Conservation (phyloP, 768 basidiomycete species). For the Ramaria sp. region DNA sequence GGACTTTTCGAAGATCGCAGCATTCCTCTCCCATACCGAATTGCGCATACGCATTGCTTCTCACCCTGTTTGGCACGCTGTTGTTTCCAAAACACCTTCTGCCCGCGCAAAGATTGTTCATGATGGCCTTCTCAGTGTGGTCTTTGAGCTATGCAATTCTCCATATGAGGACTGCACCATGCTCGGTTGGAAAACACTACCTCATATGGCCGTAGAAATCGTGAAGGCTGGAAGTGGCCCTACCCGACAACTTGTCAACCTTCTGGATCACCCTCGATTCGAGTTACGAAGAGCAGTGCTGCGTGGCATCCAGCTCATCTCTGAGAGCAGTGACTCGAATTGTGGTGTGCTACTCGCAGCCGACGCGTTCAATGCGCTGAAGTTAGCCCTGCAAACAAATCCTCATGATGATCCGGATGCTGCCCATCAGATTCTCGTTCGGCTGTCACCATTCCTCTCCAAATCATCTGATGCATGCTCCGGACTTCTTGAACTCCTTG, state of each 20-base stretch:
- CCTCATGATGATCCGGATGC: slow-evolving; percentile 11
- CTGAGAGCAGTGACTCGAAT: slow-evolving; percentile 10
- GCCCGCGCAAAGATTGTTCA: slow-evolving; percentile 13
- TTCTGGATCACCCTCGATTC: slow-evolving; percentile 10
- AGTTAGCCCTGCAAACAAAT: slow-evolving; percentile 8
- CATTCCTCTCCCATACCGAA: slow-evolving; percentile 10
- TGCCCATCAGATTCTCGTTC: slow-evolving; percentile 10
- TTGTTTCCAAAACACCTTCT: slow-evolving; percentile 10
- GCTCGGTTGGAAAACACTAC: slow-evolving; percentile 9
- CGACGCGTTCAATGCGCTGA: slow-evolving; percentile 10
- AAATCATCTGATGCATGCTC: slow-evolving; percentile 12
- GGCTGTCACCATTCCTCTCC: slow-evolving; percentile 12
- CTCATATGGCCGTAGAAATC: slow-evolving; percentile 13
- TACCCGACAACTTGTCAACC: slow-evolving; percentile 11
- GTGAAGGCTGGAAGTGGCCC: slow-evolving; percentile 8
- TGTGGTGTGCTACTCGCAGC: slow-evolving; percentile 10
- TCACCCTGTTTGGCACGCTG: slow-evolving; percentile 12
- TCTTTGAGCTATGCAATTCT: slow-evolving; percentile 15
- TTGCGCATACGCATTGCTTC: slow-evolving; percentile 11
- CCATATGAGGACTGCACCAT: slow-evolving; percentile 12
- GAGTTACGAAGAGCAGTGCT: slow-evolving; percentile 12
- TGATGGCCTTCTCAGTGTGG: neutral
- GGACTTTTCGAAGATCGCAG: slow-evolving; percentile 11
- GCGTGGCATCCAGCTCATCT: slow-evolving; percentile 11
- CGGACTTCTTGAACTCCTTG: slow-evolving; percentile 13